phyloP scores from a whole-genome alignment of 768 basidiomycete species.

The Naematelia encephala region DNA sequence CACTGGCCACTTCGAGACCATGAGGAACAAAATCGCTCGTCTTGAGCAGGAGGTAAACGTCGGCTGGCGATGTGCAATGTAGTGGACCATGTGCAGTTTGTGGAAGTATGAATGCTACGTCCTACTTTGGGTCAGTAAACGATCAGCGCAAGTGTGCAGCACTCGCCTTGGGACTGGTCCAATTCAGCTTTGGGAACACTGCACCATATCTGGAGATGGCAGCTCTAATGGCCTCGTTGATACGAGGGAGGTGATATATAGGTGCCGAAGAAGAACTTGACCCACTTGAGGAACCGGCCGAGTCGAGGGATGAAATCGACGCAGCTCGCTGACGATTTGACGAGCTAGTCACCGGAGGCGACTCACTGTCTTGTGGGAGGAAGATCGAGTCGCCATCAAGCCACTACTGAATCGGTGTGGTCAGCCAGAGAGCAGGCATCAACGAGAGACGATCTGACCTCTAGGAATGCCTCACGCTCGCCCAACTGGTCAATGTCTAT shows the following conservation, averaged over 20 bases:
- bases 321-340: background rate
- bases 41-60: conserved; percentile 88
- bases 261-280: conserved; percentile 16
- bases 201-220: conserved; percentile 69
- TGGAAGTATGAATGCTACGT: conserved; percentile 87
- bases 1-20: conserved; percentile 61
- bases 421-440: background rate
- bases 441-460: conserved; percentile 16
- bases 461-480: conserved; percentile 33
- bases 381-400: conserved; percentile 41
- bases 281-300: conserved; percentile 9
- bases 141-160: conserved; percentile 1
- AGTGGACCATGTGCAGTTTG: conserved; percentile 66
- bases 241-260: conserved; percentile 65
- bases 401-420: conserved; percentile 29
- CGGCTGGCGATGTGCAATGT: conserved; percentile 80
- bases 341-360: conserved; percentile 4
- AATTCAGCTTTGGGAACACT: conserved; percentile 94
- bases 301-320: conserved; percentile 3
- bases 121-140: conserved; percentile 55
- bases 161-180: conserved; percentile 82
- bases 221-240: conserved; percentile 69
- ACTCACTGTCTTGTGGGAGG: conserved; percentile 30
- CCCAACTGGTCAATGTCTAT: conserved; percentile 32
- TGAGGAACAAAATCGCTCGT: conserved; percentile 86